Conservation (phyloP, 2,329 filamentous ascomycete species). For the Aspergillus ochraceoroseus region DNA sequence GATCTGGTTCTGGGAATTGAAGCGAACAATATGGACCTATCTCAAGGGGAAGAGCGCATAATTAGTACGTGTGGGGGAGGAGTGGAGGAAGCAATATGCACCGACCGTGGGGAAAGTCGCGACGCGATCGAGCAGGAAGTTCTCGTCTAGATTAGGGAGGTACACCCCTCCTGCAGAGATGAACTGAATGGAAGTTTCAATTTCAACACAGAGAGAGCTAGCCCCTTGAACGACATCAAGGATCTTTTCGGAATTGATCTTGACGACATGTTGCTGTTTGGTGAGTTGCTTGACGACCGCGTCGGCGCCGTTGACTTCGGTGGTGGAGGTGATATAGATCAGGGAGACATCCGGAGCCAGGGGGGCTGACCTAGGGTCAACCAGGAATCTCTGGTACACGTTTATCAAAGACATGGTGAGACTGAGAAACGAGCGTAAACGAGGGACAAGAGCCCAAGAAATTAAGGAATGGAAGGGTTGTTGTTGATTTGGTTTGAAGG, state of each 20-base stretch:
- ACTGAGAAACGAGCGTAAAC: slow-evolving; percentile 7
- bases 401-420: slow-evolving; percentile 41
- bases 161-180: slow-evolving; percentile 74
- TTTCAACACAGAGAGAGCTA: slow-evolving; percentile 67
- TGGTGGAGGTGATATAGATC: slow-evolving; percentile 87
- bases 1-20: slow-evolving; percentile 73
- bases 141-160: slow-evolving; percentile 85
- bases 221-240: slow-evolving; percentile 68
- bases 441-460: slow-evolving; percentile 7
- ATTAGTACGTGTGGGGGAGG: too few relatives aligned
- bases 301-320: slow-evolving; percentile 62
- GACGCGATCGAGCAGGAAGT: slow-evolving; percentile 78
- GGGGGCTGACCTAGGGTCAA: slow-evolving; percentile 58
- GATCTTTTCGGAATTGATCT: slow-evolving; percentile 75
- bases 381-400: slow-evolving; percentile 68
- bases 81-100: too few relatives aligned
- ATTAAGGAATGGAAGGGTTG: slow-evolving; percentile 11
- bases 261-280: slow-evolving; percentile 66
- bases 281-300: slow-evolving; percentile 79
- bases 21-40: slow-evolving; percentile 85
- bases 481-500: background rate
- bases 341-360: slow-evolving; percentile 64
- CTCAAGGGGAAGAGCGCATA: slow-evolving; percentile 6
- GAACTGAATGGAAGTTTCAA: slow-evolving; percentile 81
- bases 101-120: slow-evolving; percentile 77